A percentile compares a stretch with the other conserved stretches of the same genome.
These are phyloP conservation scores for Neopestalotiopsis rosae DNA, from an alignment of 2,329 filamentous ascomycete genomes.

Conservation along the genomic window DNA sequence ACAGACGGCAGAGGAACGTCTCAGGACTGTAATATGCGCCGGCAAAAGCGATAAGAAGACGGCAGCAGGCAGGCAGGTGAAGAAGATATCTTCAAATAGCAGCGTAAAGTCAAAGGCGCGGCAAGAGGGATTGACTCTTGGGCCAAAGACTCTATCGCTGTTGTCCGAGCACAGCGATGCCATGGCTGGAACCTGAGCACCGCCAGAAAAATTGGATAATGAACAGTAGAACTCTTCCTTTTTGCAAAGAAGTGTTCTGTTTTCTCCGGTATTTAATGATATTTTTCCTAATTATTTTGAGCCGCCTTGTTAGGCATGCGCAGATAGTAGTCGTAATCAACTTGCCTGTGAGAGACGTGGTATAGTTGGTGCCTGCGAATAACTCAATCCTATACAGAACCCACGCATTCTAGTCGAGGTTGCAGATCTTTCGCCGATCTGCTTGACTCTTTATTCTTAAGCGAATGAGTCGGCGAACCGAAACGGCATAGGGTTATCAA, in stretches of 20 bases:
- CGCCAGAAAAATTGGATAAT: neutral
- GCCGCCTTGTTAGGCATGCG: too few relatives aligned
- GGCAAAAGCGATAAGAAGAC: slow-evolving; percentile 27
- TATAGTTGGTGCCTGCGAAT: neutral
- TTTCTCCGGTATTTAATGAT: too few relatives aligned
- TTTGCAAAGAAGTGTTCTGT: too few relatives aligned
- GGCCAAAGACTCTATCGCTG: slow-evolving; percentile 28
- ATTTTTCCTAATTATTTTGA: accelerated
- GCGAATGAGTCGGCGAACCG: neutral
- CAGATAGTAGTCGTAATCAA: neutral
- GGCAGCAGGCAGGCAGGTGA: slow-evolving; percentile 26
- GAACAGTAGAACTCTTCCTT: neutral
- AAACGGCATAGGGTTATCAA: neutral
- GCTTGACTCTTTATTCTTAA: neutral
- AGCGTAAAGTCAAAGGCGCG: slow-evolving; percentile 36
- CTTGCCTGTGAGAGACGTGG: neutral
- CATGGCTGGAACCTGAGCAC: neutral
- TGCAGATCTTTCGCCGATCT: neutral
- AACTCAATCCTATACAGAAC: neutral
- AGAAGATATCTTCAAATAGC: slow-evolving; percentile 33
- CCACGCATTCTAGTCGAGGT: neutral
- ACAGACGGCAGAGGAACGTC: slow-evolving; percentile 13
- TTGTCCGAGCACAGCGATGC: neutral
- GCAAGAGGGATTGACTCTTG: slow-evolving; percentile 27
- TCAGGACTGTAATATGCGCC: slow-evolving; percentile 11